Evolutionary conservation across 2,329 filamentous ascomycete genomes (phyloP).

Genomic region (Madurella mycetomatis): DNA sequence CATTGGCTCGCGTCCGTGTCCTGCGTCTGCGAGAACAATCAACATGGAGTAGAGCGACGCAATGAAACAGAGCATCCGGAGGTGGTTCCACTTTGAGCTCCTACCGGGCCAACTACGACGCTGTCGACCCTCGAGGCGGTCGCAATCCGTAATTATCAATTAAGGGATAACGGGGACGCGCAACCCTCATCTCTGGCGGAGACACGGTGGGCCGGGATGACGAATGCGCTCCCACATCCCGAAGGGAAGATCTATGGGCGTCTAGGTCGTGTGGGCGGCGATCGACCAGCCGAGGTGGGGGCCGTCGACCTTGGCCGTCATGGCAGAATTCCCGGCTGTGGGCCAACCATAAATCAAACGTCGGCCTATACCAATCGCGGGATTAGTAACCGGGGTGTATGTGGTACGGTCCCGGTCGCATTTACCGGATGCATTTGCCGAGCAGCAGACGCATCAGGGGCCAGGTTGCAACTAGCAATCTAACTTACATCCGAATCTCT

Average conservation of each 20-base stretch:
- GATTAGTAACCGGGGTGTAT: not conserved
- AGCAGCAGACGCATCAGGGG: no score
- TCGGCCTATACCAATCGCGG: not conserved
- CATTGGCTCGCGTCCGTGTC: not conserved
- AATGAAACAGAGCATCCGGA: not conserved
- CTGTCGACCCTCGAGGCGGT: not conserved
- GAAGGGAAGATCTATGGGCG: not conserved
- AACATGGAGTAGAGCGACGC: not conserved
- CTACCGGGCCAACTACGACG: not conserved
- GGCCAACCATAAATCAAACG: not conserved
- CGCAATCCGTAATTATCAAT: not conserved
- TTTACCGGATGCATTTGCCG: no score
- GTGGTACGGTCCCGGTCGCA: no score
- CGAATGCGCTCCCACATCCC: constrained; percentile 11
- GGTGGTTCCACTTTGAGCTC: not conserved
- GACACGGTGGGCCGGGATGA: constrained; percentile 2
- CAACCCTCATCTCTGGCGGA: constrained; percentile 2
- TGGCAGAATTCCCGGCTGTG: not conserved
- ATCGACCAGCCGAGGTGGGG: not conserved
- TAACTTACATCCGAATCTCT: no score
- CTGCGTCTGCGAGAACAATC: not conserved
- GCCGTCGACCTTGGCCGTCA: not conserved
- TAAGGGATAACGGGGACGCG: constrained; percentile 5
- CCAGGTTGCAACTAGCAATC: no score
- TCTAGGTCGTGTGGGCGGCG: not conserved